Evolutionary conservation across 495 filamentous ascomycete species (phyloP), one percentile per base, ranked within the genome.

Genomic region (Lophiotrema nucula): DNA sequence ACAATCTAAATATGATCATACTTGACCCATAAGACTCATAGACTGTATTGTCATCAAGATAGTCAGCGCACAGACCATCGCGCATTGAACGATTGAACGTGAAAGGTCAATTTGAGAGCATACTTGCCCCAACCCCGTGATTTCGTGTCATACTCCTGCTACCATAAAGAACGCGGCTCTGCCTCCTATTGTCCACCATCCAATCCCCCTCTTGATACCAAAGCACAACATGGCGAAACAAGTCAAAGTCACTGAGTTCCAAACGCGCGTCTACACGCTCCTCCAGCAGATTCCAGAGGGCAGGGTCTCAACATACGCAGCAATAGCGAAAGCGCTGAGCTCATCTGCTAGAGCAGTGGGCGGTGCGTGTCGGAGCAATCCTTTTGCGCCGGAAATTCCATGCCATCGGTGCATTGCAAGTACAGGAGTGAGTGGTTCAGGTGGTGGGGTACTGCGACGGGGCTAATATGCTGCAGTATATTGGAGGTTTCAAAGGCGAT

Each of bases 291-390:
- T 92, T 47, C 88, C 89, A 0, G 67, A 71, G 4, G 89, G 89
- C 13, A 75, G 74, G 48, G 84, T 89, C 68, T 85, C 83, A 11
- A 88, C 88, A 2, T 92, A 95, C 76, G 83, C 81, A 16, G 79
- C 85, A 1, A 72, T 95, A 26, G 80, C 89, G 0, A 74, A 78
- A 22, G 77, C 85, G 21, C 77, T 93, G 1, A 67, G 72, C 13
- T 88, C 86, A 2, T 89, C 86, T 10, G 85, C 90, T 23, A 78
- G 90, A 1, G 90, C 90, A 1, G 85, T 95, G 2, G 90, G 90
- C 11, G 88, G 85, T 55, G 89, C 89, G 0, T 80, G 89, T 67
- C 79, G 88, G n/a, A 70, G 65, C 33, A 76, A 76, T 53, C 72
- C 73, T 4, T 76, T 76, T 48, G 70, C 72, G 28, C 73, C 73